Conservation (phyloP, 1,284 basidiomycete genomes). For the Paramarasmius palmivorus region DNA sequence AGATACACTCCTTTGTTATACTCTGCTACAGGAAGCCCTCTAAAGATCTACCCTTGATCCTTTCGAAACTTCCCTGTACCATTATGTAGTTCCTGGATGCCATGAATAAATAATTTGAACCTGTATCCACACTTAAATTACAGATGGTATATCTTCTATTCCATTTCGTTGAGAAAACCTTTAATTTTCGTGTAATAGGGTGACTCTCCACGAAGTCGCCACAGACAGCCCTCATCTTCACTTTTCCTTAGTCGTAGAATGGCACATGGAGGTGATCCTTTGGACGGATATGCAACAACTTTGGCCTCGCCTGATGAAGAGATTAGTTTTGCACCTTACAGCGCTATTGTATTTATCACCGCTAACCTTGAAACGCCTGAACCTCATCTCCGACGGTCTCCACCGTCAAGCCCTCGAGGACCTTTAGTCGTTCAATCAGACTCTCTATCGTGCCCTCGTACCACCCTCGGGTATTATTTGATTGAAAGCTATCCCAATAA, state of each 20-base stretch:
- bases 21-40: too few species aligned
- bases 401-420: constrained; percentile 32
- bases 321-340: constrained; percentile 7
- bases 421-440: constrained; percentile 52
- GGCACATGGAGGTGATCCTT: constrained; percentile 26
- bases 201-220: constrained; percentile 64
- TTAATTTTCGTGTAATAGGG: constrained; percentile 38
- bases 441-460: constrained; percentile 53
- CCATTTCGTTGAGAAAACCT: constrained; percentile 32
- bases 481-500: constrained; percentile 52
- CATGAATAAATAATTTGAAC: too few species aligned
- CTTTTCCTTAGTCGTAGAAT: constrained; percentile 59
- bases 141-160: too few species aligned
- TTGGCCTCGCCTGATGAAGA: constrained; percentile 59
- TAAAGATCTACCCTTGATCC: too few species aligned
- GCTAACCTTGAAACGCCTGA: neutral
- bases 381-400: constrained; percentile 54
- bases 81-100: too few species aligned
- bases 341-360: too few species aligned
- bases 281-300: constrained; percentile 42
- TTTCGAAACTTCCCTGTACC: too few species aligned
- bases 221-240: constrained; percentile 72
- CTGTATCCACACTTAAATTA: too few species aligned
- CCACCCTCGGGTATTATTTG: constrained; percentile 62
- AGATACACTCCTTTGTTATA: too few species aligned